Evolutionary conservation across 495 filamentous ascomycete species (phyloP), one percentile per base, ranked within the genome.

Genomic region (Penicillium maclennaniae): DNA sequence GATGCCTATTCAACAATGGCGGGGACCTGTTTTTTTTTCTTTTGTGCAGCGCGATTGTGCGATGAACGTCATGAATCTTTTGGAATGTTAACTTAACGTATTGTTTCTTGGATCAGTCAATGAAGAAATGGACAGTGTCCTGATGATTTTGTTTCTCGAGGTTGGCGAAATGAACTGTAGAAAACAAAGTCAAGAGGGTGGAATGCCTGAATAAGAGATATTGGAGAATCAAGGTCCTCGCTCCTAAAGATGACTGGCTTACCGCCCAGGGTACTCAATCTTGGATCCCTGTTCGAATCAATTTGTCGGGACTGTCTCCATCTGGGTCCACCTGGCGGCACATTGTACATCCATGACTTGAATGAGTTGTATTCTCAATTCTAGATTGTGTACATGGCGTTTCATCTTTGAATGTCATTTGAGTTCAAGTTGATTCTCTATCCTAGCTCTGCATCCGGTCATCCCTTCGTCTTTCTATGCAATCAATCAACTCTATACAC

Each of bases 1-100:
- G 40, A 42, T 49, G 47, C 25, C 39, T 51, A 46, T 60, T 63
- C 60, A 63, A 63, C 60, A 63, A 60, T 58, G 45, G 31, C 15
- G 49, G 41, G 37, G 20, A 47, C 43, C 26, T 25, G 20, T 42
- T 49, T 59, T 43, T 6, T 49, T 59, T 43, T 6, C 31, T 50
- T 51, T 19, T 63, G 51, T 54, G 49, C 40, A 58, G 46, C 41
- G 56, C 42, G 37, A 34, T 54, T 26, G 43, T 49, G 43, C 41
- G 47, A 49, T 43, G 56, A 62, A 53, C 37, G 20, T 54, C 46
- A 59, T 53, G 49, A 56, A 50, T 26, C 36, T 53, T 46, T 31
- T 49, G 40, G 56, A 53, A 57, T 53, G 53, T 49, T 42, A 49
- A 53, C 52, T 61, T 55, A 58, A 58, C 52, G 43, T 54, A 53